These are phyloP conservation scores for Monilinia fructicola DNA, from an alignment of 2,329 filamentous ascomycete genomes.

Conservation along the genomic window DNA sequence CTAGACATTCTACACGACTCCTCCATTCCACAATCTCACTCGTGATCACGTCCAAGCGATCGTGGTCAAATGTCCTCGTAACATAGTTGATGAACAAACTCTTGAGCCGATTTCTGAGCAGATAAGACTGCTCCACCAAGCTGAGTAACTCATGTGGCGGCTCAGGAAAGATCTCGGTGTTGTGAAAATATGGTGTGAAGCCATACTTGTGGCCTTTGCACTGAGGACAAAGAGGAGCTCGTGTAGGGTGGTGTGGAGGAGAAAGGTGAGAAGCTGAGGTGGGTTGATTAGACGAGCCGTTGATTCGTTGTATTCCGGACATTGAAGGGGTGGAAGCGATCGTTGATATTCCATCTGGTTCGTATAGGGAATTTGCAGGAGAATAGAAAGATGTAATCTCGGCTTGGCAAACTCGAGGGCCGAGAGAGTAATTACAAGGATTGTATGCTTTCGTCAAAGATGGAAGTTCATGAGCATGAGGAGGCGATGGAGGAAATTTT, in stretches of 20 bases:
- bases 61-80: constrained; percentile 23
- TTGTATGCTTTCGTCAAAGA: constrained; percentile 7
- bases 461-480: constrained; percentile 8
- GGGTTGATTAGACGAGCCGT: not conserved
- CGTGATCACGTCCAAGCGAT: constrained; percentile 23
- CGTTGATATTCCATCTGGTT: constrained; percentile 16
- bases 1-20: constrained; percentile 26
- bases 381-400: constrained; percentile 17
- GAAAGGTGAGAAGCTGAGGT: not conserved
- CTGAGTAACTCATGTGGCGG: constrained; percentile 34
- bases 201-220: constrained; percentile 35
- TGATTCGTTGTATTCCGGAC: not conserved
- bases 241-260: not conserved
- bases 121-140: constrained; percentile 33
- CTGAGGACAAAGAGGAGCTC: constrained; percentile 26
- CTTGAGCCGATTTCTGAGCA: constrained; percentile 32
- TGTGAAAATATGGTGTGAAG: constrained; percentile 38
- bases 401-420: constrained; percentile 1
- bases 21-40: constrained; percentile 27
- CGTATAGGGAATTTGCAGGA: constrained; percentile 11
- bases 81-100: constrained; percentile 34
- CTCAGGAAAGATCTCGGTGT: constrained; percentile 29
- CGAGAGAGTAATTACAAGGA: not conserved
- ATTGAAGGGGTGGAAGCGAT: constrained; percentile 15
- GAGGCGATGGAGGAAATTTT: constrained; percentile 17